Base-by-base conservation (phyloP, 129 eudicot genomes). In the Dittrichia graveolens region DNA sequence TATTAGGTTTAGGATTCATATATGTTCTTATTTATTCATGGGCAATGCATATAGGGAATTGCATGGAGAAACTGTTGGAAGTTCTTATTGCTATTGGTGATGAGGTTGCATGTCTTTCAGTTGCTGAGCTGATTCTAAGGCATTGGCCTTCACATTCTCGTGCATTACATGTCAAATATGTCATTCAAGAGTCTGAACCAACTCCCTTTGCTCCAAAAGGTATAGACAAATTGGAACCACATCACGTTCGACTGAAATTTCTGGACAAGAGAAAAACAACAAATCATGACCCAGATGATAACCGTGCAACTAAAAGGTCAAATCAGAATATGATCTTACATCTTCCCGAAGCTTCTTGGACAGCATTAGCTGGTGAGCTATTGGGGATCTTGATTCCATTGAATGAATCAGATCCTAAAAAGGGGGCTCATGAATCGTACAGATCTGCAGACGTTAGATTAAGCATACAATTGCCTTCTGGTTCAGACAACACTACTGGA, bases 61-160 rank as follows among this genome's bases (percentile, higher is more conserved):
- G 97, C 84, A 94, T 94, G 99, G 99, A 94, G 85, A 94, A 94
- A 77, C 83, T 94, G 53, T 71, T 94, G 83, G 99, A 94, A 87
- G 99, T 94, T 72, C 89, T 94, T 45, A 90, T 94, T 69, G 99
- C 99, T 41, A 94, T 94, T 42, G 96, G 99, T 52, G 99, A 94
- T 62, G 99, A 94, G 79, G 89, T 90, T 69, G 87, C 99, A 15
- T 90, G 93, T 73, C 94, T 90, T 81, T 88, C 94, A 47, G 93
- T 94, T 61, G 89, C 97, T 12, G 89, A 94, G 65, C 71, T 94
- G 62, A 86, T 94, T 67, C 78, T 94, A 67, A 76, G 83, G 77
- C 96, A 94, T 59, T 94, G 99, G 99, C 99, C 99, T 62, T 86
- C 96, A 58, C 99, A 94, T 83, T 75, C 96, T 53, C 99, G 99